phyloP scores from a whole-genome alignment of 768 basidiomycete species.

The Panellus pusillus region DNA sequence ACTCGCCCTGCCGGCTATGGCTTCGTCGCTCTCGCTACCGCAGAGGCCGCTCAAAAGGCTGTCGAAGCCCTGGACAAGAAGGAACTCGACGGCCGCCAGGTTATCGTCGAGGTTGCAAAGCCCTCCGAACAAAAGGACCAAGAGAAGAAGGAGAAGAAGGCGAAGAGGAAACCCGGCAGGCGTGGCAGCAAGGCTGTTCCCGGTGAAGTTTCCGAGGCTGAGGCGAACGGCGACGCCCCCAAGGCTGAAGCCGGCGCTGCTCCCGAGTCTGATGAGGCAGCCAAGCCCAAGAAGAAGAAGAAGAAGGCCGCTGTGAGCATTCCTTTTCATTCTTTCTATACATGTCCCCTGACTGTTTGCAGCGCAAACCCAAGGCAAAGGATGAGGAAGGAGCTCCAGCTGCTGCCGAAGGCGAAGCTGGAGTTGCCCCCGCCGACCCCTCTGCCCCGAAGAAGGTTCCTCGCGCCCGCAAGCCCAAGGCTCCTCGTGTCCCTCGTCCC shows the following conservation, averaged over 20 bases:
- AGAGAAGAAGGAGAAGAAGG: constrained; percentile 75
- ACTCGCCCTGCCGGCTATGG: constrained; percentile 88
- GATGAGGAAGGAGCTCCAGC: constrained; percentile 41
- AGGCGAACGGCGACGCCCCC: constrained; percentile 77
- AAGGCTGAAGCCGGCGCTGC: constrained; percentile 54
- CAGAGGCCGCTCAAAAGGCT: constrained; percentile 83
- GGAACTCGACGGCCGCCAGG: constrained; percentile 85
- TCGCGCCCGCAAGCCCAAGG: constrained; percentile 57
- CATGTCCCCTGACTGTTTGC: constrained; percentile 27
- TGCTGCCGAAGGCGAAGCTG: constrained; percentile 37
- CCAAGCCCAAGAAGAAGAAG: constrained; percentile 85
- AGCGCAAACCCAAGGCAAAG: constrained; percentile 49
- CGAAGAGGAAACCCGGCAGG: constrained; percentile 81
- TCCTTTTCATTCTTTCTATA: constrained; percentile 9
- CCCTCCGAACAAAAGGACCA: constrained; percentile 85
- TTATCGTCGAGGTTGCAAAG: constrained; percentile 93
- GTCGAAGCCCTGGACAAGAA: constrained; percentile 83
- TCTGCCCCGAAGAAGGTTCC: constrained; percentile 46
- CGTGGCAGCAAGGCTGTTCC: constrained; percentile 85
- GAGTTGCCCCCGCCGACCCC: constrained; percentile 35
- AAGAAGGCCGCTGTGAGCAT: constrained; percentile 66
- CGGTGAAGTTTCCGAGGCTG: constrained; percentile 87
- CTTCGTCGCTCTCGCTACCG: constrained; percentile 81
- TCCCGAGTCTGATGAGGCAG: constrained; percentile 62
- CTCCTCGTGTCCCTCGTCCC: constrained; percentile 62